phyloP scores from a whole-genome alignment of 1,284 basidiomycete species.

The Naganishia sp. region DNA sequence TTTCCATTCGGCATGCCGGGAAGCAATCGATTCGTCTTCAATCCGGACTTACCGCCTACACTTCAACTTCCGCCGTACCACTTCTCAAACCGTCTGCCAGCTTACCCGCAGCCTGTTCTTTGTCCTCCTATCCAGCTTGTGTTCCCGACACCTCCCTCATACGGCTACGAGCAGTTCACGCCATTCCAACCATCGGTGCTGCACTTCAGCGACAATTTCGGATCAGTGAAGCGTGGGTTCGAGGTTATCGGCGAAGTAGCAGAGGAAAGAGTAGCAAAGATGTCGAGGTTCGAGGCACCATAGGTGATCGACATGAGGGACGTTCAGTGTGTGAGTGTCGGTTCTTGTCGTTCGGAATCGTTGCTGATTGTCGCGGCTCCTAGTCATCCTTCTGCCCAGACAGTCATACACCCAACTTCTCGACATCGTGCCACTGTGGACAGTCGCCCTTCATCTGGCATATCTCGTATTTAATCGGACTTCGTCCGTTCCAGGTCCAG shows the following conservation, averaged over 20 bases:
- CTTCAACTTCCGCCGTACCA: neutral
- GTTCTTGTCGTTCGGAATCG: no score
- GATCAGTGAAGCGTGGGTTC: constrained; percentile 4
- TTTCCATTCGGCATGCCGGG: neutral
- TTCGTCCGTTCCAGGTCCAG: no score
- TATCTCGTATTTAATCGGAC: no score
- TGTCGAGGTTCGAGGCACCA: constrained; percentile 6
- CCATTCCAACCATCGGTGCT: neutral
- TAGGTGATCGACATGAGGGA: neutral
- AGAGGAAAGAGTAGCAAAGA: constrained; percentile 3
- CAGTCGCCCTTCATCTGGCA: no score
- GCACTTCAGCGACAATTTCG: constrained; percentile 1
- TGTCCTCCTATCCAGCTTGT: neutral
- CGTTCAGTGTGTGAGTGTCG: constrained; percentile 10
- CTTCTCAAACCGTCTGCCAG: neutral
- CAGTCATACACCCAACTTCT: no score
- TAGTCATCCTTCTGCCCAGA: no score
- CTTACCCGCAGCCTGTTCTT: neutral
- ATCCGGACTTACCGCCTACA: constrained; percentile 10
- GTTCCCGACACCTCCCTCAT: neutral
- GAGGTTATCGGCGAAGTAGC: neutral
- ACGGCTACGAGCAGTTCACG: neutral
- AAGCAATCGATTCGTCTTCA: constrained; percentile 9
- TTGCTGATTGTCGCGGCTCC: no score
- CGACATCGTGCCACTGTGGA: no score